phyloP scores from a whole-genome alignment of 2,329 filamentous ascomycete species.

The Alternaria novae-zelandiae region DNA sequence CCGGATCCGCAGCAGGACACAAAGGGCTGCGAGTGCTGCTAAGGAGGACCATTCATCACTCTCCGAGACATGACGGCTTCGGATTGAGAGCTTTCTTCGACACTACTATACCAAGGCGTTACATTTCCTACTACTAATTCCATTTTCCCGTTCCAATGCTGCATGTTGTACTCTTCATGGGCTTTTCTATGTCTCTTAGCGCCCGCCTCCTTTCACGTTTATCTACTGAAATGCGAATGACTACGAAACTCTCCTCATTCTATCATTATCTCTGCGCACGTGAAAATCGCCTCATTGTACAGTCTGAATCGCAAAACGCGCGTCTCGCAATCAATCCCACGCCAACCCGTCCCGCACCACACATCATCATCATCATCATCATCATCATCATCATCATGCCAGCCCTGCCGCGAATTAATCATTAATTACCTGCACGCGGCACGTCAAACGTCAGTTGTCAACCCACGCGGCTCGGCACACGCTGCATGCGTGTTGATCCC shows the following conservation, averaged over 20 bases:
- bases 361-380: neutral
- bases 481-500: neutral
- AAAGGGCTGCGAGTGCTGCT: neutral
- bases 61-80: neutral
- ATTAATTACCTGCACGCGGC: neutral
- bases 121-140: conserved; percentile 1
- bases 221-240: neutral
- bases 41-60: neutral
- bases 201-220: neutral
- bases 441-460: neutral
- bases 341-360: neutral
- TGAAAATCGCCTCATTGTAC: neutral
- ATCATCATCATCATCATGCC: neutral
- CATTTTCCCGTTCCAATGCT: neutral
- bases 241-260: neutral
- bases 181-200: neutral
- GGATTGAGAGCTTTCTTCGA: neutral
- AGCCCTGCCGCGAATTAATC: neutral
- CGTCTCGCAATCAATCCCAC: neutral
- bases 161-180: neutral
- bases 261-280: neutral
- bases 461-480: neutral
- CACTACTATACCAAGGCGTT: conserved; percentile 3
- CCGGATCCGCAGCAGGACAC: neutral
- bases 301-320: neutral